phyloP scores from a whole-genome alignment of 768 basidiomycete genomes.

The Gloeophyllum trabeum region DNA sequence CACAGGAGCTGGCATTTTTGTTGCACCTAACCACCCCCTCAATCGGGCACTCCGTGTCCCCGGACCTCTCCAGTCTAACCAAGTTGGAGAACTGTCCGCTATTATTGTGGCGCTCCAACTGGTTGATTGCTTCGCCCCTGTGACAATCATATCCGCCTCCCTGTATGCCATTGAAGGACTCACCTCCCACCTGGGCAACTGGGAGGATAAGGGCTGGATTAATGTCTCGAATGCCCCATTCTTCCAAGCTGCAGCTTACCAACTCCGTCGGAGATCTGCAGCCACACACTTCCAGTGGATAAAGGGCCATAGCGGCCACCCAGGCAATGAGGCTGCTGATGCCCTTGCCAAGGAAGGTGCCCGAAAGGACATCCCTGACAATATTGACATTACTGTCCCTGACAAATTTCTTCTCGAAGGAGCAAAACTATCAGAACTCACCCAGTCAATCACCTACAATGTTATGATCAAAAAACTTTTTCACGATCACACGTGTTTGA shows the following conservation, averaged over 20 bases:
- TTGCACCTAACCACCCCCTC: neutral
- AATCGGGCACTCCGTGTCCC: constrained; percentile 2
- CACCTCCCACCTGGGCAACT: constrained; percentile 2
- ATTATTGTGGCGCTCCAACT: neutral
- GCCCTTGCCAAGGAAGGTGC: constrained; percentile 10
- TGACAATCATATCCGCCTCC: constrained; percentile 5
- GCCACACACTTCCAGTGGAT: constrained; percentile 14
- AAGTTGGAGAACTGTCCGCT: constrained; percentile 7
- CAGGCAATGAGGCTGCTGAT: constrained; percentile 17
- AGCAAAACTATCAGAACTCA: constrained; percentile 6
- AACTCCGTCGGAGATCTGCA: constrained; percentile 7
- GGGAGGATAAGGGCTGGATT: constrained; percentile 9
- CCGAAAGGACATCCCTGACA: neutral
- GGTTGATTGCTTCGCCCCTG: neutral
- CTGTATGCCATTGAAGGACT: constrained; percentile 5
- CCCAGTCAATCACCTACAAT: constrained; percentile 12
- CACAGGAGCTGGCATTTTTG: constrained; percentile 11
- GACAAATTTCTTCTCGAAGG: constrained; percentile 6
- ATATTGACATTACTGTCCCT: constrained; percentile 1
- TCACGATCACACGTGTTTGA: no score
- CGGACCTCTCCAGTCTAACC: constrained; percentile 4
- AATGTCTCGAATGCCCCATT: constrained; percentile 3
- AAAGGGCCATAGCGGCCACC: constrained; percentile 12
- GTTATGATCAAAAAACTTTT: no score
- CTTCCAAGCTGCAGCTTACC: constrained; percentile 1